phyloP scores from a whole-genome alignment of 176 grass and related monocot genomes.

The Secale cereale region DNA sequence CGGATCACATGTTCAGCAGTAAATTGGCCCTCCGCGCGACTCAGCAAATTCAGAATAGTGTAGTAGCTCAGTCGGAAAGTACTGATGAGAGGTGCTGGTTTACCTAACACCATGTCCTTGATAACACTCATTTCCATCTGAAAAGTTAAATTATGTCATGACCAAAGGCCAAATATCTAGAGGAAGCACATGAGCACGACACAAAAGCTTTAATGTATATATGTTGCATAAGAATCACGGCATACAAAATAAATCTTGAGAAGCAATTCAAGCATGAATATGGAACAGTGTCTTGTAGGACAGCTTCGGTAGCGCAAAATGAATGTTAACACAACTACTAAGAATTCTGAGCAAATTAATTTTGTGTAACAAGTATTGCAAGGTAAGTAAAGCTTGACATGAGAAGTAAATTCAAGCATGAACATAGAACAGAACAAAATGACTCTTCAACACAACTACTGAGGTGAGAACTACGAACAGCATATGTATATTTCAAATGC shows the following conservation, averaged over 20 bases:
- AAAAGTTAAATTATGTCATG: constrained; percentile 27
- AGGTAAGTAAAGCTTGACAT: constrained; percentile 12
- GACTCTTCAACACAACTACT: neutral
- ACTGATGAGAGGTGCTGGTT: constrained; percentile 94
- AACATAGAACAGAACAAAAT: neutral
- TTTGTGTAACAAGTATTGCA: neutral
- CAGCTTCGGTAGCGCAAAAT: constrained; percentile 6
- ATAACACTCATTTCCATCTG: constrained; percentile 99
- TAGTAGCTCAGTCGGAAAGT: constrained; percentile 98
- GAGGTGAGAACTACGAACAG: neutral
- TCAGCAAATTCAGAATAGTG: constrained; percentile 95
- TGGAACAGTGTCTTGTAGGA: constrained; percentile 1
- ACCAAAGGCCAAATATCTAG: neutral
- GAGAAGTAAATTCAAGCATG: constrained; percentile 18
- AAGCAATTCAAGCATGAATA: constrained; percentile 13
- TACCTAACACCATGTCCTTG: constrained; percentile 98
- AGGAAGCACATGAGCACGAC: neutral
- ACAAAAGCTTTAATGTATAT: neutral
- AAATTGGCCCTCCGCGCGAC: constrained; percentile 96
- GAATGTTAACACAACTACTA: neutral
- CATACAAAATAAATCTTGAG: neutral
- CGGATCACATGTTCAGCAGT: constrained; percentile 97
- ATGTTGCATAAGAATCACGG: constrained; percentile 18
- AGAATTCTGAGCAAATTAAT: constrained; percentile 14
- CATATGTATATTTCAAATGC: constrained; percentile 6